phyloP scores from a whole-genome alignment of 805 yeast genomes.

The Komagataella pseudopastoris region DNA sequence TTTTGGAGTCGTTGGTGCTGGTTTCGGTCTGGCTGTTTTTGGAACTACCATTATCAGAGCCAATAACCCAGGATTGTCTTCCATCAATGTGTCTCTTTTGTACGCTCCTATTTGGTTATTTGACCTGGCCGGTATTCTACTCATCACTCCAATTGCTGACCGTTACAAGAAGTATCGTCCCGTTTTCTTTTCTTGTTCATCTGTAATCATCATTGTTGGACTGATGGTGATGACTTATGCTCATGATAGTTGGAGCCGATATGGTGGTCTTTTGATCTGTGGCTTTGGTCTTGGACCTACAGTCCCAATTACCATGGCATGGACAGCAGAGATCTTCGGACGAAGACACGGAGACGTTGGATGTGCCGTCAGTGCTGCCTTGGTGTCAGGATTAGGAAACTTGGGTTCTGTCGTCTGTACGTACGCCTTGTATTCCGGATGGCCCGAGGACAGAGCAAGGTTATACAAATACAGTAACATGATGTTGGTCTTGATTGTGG shows the following conservation, averaged over 20 bases:
- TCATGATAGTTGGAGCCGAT: constrained; percentile 56
- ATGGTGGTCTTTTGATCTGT: constrained; percentile 68
- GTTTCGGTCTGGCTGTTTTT: constrained; percentile 73
- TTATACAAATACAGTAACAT: constrained; percentile 60
- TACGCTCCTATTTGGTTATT: constrained; percentile 89
- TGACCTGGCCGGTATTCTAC: constrained; percentile 61
- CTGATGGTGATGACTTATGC: constrained; percentile 69
- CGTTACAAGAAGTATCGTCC: constrained; percentile 45
- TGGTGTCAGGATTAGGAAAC: constrained; percentile 79
- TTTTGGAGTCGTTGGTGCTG: constrained; percentile 89
- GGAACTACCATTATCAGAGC: constrained; percentile 65
- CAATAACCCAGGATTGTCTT: constrained; percentile 46
- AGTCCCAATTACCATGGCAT: constrained; percentile 78
- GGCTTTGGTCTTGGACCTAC: constrained; percentile 90
- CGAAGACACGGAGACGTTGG: constrained; percentile 73
- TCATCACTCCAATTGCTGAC: constrained; percentile 75
- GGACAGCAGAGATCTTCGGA: constrained; percentile 65
- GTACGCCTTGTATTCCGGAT: constrained; percentile 74
- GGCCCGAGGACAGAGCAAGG: constrained; percentile 65
- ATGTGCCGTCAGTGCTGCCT: constrained; percentile 68
- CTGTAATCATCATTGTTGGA: constrained; percentile 60
- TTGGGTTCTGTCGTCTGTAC: constrained; percentile 79
- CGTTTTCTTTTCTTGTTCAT: constrained; percentile 45
- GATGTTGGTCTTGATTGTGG: constrained; percentile 72
- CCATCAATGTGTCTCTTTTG: constrained; percentile 59